Base-by-base conservation (phyloP, 2,329 filamentous ascomycete genomes). In the Claviceps sp. region DNA sequence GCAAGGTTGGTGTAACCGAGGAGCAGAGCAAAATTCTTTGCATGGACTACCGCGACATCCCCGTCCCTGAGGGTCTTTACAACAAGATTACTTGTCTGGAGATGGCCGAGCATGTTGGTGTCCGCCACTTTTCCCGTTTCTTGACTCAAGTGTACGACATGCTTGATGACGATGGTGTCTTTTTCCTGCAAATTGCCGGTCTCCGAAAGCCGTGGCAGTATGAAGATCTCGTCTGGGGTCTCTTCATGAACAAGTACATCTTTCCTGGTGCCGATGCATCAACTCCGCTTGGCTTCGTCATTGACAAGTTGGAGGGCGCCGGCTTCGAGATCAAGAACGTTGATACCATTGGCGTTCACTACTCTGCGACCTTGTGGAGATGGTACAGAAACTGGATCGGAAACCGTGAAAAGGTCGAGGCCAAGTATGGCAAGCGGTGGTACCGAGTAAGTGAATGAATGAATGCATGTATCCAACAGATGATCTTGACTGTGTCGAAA, bases 231-330 rank as follows among this genome's bases (percentile, higher is more conserved):
- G 87, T 91, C 69, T 97, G 93, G 93, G 93, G 93, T 67, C 79
- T 97, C 47, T 97, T 96, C 79, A 95, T 97, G 89, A 97, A 97
- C 84, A 96, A 95, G 76, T 95, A 97, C 71, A 78, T 97, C 68
- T 97, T 97, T 80, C 93, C 90, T 37, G 93, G 93, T 66, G 93
- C 93, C 49, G 93, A 97, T 66, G 93, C 93, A 50, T 95, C 88
- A 44, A 95, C 89, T 54, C 93, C 93, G 49, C 82, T 98, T 48
- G 89, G 88, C 60, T 93, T 84, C 71, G 88, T 93, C 62, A 76
- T 95, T 61, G 82, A 89, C 69, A 82, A 82, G 65, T 79, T 96
- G 20, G 93, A 98, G 74, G 83, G 79, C 53, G 85, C 65, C 41
- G 67, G 67, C 40, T 70, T 70, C 38, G 93, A 97, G 71, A 74